These are phyloP conservation scores for Aureobasidium musti DNA, from an alignment of 2,329 filamentous ascomycete species.

Conservation along the genomic window DNA sequence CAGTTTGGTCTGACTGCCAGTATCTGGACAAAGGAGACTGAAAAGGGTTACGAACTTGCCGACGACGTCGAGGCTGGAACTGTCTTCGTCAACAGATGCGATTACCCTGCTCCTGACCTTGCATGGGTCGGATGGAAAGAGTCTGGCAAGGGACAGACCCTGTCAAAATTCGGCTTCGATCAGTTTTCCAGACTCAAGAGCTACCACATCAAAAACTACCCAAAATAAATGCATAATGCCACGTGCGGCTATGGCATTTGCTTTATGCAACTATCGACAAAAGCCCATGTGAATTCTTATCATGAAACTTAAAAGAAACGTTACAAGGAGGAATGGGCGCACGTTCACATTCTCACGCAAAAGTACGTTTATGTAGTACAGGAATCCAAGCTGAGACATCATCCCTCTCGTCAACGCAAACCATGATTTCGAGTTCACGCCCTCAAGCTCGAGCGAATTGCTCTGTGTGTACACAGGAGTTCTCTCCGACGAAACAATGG, in stretches of 20 bases:
- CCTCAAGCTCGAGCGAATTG: background rate
- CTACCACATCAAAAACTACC: conserved; percentile 84
- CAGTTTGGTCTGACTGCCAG: conserved; percentile 94
- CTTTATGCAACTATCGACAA: background rate
- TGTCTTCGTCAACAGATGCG: conserved; percentile 92
- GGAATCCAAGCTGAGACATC: background rate
- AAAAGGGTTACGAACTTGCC: conserved; percentile 71
- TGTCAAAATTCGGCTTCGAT: conserved; percentile 89
- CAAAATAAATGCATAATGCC: conserved; percentile 46
- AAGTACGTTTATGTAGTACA: conserved; percentile 8
- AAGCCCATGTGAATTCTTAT: conserved; percentile 1
- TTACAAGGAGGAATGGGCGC: background rate
- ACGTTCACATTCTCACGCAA: conserved; percentile 2
- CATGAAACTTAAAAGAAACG: background rate
- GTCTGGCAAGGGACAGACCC: conserved; percentile 85
- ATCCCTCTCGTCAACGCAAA: background rate
- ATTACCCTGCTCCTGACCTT: conserved; percentile 77
- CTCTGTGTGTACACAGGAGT: background rate
- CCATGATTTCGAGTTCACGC: background rate
- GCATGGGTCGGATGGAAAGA: conserved; percentile 86
- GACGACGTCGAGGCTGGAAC: conserved; percentile 88
- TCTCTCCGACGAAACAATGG: no score
- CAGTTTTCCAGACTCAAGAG: conserved; percentile 97
- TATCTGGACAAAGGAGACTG: conserved; percentile 90
- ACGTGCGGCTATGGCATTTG: background rate